Percentiles rank a stretch among this genome's conserved stretches.
Evolutionary conservation across 331 rosid species (phyloP).

Genomic region (Malus hybrid): DNA sequence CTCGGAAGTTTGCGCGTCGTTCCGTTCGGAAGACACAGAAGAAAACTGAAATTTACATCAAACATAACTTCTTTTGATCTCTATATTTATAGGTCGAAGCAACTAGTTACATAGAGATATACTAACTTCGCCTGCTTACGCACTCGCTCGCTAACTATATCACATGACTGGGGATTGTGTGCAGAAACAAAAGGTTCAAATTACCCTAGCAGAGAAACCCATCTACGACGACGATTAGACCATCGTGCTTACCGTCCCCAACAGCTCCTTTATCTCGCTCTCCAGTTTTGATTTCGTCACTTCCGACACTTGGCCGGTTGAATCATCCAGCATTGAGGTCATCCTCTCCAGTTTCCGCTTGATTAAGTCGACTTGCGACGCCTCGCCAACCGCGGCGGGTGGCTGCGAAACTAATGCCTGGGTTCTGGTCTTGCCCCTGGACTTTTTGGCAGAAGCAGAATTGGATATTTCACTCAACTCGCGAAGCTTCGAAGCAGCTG

Average conservation of each 20-base stretch:
- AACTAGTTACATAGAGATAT: not conserved
- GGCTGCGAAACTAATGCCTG: conserved; percentile 17
- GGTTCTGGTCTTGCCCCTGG: conserved; percentile 15
- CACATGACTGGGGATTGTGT: not conserved
- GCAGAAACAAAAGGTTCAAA: not conserved
- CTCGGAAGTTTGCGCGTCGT: not conserved
- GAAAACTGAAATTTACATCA: not conserved
- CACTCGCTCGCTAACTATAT: conserved; percentile 10
- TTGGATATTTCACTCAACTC: conserved; percentile 29
- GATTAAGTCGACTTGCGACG: conserved; percentile 35
- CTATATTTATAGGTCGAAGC: conserved; percentile 1
- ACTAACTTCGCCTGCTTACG: conserved; percentile 3
- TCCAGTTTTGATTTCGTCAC: conserved; percentile 35
- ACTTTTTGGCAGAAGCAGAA: conserved; percentile 15
- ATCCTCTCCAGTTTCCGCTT: conserved; percentile 46
- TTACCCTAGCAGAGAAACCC: not conserved
- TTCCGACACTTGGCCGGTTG: conserved; percentile 23
- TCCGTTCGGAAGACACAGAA: not conserved
- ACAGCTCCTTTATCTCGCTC: conserved; percentile 43
- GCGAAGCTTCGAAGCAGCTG: conserved; percentile 29
- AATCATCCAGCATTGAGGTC: conserved; percentile 40
- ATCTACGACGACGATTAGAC: conserved; percentile 31
- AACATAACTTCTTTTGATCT: not conserved
- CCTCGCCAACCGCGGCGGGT: conserved; percentile 13
- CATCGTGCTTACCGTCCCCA: conserved; percentile 58